These are phyloP conservation scores for Backusella circina DNA, from an alignment of 192 early-diverging fungal genomes.

Conservation along the genomic window DNA sequence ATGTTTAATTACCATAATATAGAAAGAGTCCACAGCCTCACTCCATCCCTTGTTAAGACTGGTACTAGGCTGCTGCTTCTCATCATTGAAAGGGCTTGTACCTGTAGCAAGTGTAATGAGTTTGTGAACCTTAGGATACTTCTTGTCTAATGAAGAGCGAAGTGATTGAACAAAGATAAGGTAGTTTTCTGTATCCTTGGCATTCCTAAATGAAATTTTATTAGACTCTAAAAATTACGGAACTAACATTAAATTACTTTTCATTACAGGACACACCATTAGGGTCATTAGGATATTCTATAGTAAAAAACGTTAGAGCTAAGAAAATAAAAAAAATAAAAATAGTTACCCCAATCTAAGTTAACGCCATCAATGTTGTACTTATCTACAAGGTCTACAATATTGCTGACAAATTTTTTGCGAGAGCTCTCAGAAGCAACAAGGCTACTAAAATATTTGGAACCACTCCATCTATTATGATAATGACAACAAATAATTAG, in stretches of 20 bases:
- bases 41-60: conserved; percentile 18
- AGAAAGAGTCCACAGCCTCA: conserved; percentile 14
- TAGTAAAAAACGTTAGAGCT: neutral
- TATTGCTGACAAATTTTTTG: conserved; percentile 25
- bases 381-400: conserved; percentile 37
- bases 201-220: conserved; percentile 5
- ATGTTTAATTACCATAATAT: conserved; percentile 15
- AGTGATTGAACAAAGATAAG: conserved; percentile 31
- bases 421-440: conserved; percentile 22
- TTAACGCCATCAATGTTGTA: conserved; percentile 57
- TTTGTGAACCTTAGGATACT: conserved; percentile 17
- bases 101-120: conserved; percentile 38
- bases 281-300: conserved; percentile 33
- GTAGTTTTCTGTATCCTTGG: conserved; percentile 40
- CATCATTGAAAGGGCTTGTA: conserved; percentile 30
- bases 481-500: neutral
- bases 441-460: conserved; percentile 25
- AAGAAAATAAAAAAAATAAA: conserved; percentile 34
- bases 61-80: conserved; percentile 11
- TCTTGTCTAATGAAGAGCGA: conserved; percentile 17
- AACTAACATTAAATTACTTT: conserved; percentile 16
- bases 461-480: conserved; percentile 35
- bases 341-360: conserved; percentile 55
- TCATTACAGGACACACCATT: conserved; percentile 34
- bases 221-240: neutral